Conservation (phyloP, 2,329 filamentous ascomycete genomes). For the Grosmannia clavigera region DNA sequence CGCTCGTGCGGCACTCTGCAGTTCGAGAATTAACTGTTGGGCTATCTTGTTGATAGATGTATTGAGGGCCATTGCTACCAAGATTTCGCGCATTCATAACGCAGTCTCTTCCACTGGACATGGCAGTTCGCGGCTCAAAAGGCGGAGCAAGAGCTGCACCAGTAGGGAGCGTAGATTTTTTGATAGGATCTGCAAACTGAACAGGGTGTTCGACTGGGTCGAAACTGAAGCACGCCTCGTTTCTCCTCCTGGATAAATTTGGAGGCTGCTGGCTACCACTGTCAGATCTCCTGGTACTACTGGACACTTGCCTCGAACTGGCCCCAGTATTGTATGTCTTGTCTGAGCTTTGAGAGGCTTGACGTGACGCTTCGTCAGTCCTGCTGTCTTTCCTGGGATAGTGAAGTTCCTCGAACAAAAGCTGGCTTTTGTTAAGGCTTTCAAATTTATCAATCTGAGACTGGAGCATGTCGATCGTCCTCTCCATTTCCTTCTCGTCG, state of each 20-base stretch:
- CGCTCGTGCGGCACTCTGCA: not conserved
- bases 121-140: conserved; percentile 28
- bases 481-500: conserved; percentile 39
- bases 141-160: conserved; percentile 35
- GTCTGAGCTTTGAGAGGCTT: not conserved
- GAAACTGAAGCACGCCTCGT: conserved; percentile 12
- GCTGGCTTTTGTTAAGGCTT: conserved; percentile 29
- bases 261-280: conserved; percentile 8
- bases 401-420: conserved; percentile 30
- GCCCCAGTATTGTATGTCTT: not conserved
- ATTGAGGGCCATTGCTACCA: not conserved
- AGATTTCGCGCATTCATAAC: not conserved
- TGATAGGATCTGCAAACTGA: conserved; percentile 15
- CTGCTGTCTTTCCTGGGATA: conserved; percentile 22
- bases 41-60: not conserved
- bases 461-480: conserved; percentile 29
- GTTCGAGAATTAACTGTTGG: too few species aligned
- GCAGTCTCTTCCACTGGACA: not conserved
- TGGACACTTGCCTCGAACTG: not conserved
- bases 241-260: conserved; percentile 10
- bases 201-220: conserved; percentile 19
- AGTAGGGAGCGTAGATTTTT: conserved; percentile 28
- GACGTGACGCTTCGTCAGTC: conserved; percentile 14
- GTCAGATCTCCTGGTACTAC: conserved; percentile 9
- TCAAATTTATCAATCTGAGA: conserved; percentile 31